phyloP scores from a whole-genome alignment of 2,329 filamentous ascomycete species.

The Grosmannia clavigera region DNA sequence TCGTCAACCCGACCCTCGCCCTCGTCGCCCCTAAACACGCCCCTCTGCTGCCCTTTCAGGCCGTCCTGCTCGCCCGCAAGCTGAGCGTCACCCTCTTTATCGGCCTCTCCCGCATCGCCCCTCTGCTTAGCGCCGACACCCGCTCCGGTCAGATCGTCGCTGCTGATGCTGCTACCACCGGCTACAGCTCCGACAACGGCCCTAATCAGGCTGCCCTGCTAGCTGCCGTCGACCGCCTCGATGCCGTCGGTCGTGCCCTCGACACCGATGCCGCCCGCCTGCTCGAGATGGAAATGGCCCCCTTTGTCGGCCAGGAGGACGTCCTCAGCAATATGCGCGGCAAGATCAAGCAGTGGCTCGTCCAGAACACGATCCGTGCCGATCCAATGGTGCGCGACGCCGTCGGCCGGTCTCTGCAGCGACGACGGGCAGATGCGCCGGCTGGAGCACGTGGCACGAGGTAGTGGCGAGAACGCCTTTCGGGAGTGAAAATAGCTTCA shows the following conservation, averaged over 20 bases:
- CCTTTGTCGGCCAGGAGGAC: slow-evolving; percentile 62
- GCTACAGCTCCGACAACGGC: slow-evolving; percentile 2
- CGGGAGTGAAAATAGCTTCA: not conserved
- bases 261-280: slow-evolving; percentile 60
- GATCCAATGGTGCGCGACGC: slow-evolving; percentile 77
- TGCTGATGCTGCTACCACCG: slow-evolving; percentile 10
- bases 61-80: slow-evolving; percentile 63
- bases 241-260: slow-evolving; percentile 42
- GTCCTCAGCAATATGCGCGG: slow-evolving; percentile 51
- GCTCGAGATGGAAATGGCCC: slow-evolving; percentile 66
- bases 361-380: slow-evolving; percentile 70
- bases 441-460: slow-evolving; percentile 44
- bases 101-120: slow-evolving; percentile 69
- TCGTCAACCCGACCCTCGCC: slow-evolving; percentile 21
- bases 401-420: slow-evolving; percentile 54
- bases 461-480: slow-evolving; percentile 13
- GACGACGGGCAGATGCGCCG: slow-evolving; percentile 48
- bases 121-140: slow-evolving; percentile 40
- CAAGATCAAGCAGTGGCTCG: slow-evolving; percentile 74
- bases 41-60: slow-evolving; percentile 74
- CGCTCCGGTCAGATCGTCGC: slow-evolving; percentile 15
- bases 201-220: slow-evolving; percentile 33
- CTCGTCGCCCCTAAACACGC: slow-evolving; percentile 30
- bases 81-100: slow-evolving; percentile 69
- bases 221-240: slow-evolving; percentile 56